phyloP scores from a whole-genome alignment of 2,329 filamentous ascomycete genomes.

The Gyromitra esculenta region DNA sequence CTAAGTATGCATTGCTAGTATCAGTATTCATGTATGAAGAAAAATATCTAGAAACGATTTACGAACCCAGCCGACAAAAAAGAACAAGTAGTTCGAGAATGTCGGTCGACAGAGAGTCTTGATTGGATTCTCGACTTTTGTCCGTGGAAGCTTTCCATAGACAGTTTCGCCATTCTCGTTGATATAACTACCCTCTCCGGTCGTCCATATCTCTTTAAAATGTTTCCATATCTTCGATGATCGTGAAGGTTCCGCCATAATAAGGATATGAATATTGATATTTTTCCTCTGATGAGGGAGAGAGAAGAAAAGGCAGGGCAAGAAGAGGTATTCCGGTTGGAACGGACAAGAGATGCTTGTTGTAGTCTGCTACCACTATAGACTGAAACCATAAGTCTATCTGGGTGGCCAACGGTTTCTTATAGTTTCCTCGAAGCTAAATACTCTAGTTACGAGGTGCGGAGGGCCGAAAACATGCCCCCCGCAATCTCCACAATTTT shows the following conservation, averaged over 20 bases:
- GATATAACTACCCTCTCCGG: conserved; percentile 53
- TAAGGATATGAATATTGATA: not conserved
- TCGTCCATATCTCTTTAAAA: conserved; percentile 54
- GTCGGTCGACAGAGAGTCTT: conserved; percentile 51
- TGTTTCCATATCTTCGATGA: conserved; percentile 43
- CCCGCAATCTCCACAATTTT: conserved; percentile 6
- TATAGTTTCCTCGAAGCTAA: conserved; percentile 13
- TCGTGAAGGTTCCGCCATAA: conserved; percentile 40
- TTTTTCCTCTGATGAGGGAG: not conserved
- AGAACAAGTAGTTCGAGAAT: conserved; percentile 55
- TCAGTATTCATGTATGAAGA: not conserved
- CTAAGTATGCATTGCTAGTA: conserved; percentile 20
- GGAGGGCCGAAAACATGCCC: conserved; percentile 2
- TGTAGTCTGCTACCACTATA: conserved; percentile 1
- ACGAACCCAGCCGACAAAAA: conserved; percentile 53
- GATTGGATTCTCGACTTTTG: conserved; percentile 54
- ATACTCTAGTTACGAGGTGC: not conserved
- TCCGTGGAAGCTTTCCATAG: conserved; percentile 54
- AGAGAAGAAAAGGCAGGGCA: not conserved
- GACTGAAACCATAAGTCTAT: not conserved
- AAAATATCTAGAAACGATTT: not conserved
- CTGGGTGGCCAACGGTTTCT: conserved; percentile 10
- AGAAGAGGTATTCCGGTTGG: not conserved
- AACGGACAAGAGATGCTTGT: not conserved
- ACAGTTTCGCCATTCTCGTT: conserved; percentile 53